Conservation (phyloP, 1,284 basidiomycete species). For the Phellopilus nigrolimitatus region DNA sequence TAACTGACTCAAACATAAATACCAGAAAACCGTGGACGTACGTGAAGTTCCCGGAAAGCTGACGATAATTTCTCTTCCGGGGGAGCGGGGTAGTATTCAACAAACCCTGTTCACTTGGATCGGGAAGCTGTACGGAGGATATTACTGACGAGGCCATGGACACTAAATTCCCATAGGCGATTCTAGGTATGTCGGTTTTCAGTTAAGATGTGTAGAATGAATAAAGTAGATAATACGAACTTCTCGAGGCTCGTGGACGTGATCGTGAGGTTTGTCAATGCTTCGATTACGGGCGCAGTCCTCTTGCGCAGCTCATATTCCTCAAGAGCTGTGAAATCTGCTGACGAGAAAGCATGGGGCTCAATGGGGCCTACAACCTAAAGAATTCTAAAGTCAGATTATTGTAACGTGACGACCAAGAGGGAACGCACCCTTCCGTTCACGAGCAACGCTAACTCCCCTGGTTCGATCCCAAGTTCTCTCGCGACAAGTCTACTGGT, state of each 20-base stretch:
- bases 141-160: constrained; percentile 68
- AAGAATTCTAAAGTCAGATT: constrained; percentile 14
- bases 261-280: constrained; percentile 51
- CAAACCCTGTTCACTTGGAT: constrained; percentile 68
- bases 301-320: constrained; percentile 71
- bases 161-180: constrained; percentile 53
- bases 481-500: constrained; percentile 42
- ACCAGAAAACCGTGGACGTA: constrained; percentile 33
- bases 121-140: constrained; percentile 59
- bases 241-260: constrained; percentile 39
- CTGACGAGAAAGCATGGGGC: constrained; percentile 48
- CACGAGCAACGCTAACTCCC: constrained; percentile 59
- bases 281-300: constrained; percentile 59
- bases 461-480: constrained; percentile 52
- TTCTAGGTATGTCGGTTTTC: constrained; percentile 32
- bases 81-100: constrained; percentile 59
- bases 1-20: not conserved
- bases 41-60: constrained; percentile 61
- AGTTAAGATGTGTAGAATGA: constrained; percentile 15
- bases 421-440: constrained; percentile 71
- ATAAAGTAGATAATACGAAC: constrained; percentile 30
- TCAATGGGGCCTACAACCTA: constrained; percentile 66
- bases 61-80: constrained; percentile 54
- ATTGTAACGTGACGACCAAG: not conserved
- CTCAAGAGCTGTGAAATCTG: constrained; percentile 68